Conservation (phyloP, 31 red algal genomes). For the Odonthalia washingtoniensis region DNA sequence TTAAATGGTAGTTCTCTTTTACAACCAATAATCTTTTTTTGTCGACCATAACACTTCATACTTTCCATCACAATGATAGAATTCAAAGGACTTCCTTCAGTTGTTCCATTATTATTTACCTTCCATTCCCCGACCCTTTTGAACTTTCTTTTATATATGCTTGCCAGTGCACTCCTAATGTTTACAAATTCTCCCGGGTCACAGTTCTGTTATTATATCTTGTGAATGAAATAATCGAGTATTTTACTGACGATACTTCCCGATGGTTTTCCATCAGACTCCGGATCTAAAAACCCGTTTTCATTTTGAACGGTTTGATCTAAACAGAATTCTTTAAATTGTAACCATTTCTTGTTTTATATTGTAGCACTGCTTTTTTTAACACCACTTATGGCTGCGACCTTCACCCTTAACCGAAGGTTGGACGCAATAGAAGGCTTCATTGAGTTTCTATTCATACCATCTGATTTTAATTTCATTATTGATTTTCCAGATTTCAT, state of each 20-base stretch:
- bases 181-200: background rate
- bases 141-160: too few species aligned
- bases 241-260: too few species aligned
- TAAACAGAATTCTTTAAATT: conserved; percentile 2
- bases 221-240: conserved; percentile 9
- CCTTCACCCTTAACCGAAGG: too few species aligned
- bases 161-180: conserved; percentile 22
- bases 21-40: background rate
- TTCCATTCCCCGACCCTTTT: conserved; percentile 30
- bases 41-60: background rate
- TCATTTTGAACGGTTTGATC: too few species aligned
- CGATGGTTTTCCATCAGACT: background rate
- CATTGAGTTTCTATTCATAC: too few species aligned
- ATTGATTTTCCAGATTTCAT: too few species aligned
- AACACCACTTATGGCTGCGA: too few species aligned
- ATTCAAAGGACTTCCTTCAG: background rate
- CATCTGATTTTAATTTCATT: too few species aligned
- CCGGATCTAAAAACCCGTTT: too few species aligned
- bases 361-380: background rate
- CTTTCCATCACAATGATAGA: background rate
- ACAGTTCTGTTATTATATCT: background rate
- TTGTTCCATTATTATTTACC: background rate
- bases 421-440: too few species aligned
- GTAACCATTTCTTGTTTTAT: background rate
- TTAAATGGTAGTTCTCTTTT: background rate